A percentile compares a stretch with the other conserved stretches of the same genome.
phyloP scores from a whole-genome alignment of 305 asterid genomes.

The Rubia tinctorum region DNA sequence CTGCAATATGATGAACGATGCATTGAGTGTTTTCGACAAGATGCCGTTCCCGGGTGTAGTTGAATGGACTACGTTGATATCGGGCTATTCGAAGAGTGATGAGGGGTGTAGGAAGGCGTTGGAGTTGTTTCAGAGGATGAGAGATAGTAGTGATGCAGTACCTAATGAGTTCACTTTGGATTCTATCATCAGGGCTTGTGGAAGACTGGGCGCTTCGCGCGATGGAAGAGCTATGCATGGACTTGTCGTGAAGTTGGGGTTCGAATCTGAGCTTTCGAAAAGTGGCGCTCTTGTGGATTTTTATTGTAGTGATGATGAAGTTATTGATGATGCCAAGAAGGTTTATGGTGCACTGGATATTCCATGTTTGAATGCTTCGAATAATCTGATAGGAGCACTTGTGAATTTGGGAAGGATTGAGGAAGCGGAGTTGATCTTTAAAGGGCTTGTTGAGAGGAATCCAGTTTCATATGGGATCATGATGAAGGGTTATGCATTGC shows the following conservation, averaged over 20 bases:
- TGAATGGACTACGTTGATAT: slow-evolving; percentile 79
- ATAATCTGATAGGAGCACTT: slow-evolving; percentile 51
- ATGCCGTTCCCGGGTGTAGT: slow-evolving; percentile 71
- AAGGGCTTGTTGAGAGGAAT: slow-evolving; percentile 37
- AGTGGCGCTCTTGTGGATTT: slow-evolving; percentile 51
- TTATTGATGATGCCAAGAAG: slow-evolving; percentile 47
- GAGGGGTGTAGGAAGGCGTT: slow-evolving; percentile 52
- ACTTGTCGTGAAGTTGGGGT: slow-evolving; percentile 53
- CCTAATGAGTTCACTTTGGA: slow-evolving; percentile 87
- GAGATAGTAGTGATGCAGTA: slow-evolving; percentile 36
- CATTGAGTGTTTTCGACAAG: slow-evolving; percentile 39
- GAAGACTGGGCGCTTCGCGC: slow-evolving; percentile 35
- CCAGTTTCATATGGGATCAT: slow-evolving; percentile 51
- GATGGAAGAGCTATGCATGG: slow-evolving; percentile 63
- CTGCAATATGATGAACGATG: slow-evolving; percentile 52
- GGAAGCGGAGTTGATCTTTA: slow-evolving; percentile 58
- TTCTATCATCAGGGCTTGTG: slow-evolving; percentile 63
- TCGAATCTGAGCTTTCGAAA: slow-evolving; percentile 45
- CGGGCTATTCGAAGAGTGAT: slow-evolving; percentile 65
- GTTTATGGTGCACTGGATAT: slow-evolving; percentile 28
- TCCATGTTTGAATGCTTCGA: slow-evolving; percentile 38
- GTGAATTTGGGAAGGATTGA: slow-evolving; percentile 37
- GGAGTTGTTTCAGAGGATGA: slow-evolving; percentile 60
- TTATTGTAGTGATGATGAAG: slow-evolving; percentile 42
- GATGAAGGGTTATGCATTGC: slow-evolving; percentile 70